Evolutionary conservation across 2,329 filamentous ascomycete genomes (phyloP).

Genomic region (Colletotrichum sp.): DNA sequence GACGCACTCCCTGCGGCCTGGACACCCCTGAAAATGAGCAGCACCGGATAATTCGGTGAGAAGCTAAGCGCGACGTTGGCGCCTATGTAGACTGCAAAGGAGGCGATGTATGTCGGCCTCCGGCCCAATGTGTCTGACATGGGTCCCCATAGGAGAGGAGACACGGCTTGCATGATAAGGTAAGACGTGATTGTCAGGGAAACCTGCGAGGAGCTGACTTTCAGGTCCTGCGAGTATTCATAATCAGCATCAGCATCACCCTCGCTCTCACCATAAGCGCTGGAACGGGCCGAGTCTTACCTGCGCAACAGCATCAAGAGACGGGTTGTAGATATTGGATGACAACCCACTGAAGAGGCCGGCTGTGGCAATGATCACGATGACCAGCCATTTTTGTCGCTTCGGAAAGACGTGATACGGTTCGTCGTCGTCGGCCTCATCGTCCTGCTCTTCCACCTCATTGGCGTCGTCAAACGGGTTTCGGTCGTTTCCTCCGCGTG

Average conservation of each 20-base stretch:
- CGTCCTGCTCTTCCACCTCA: background rate
- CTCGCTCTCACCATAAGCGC: background rate
- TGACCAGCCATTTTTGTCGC: conserved; percentile 47
- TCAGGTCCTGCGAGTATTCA: conserved; percentile 26
- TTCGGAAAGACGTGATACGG: conserved; percentile 40
- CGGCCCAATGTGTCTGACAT: conserved; percentile 52
- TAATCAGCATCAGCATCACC: background rate
- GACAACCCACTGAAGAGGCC: conserved; percentile 58
- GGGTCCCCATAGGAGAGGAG: conserved; percentile 52
- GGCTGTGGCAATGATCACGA: conserved; percentile 53
- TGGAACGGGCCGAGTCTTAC: conserved; percentile 19
- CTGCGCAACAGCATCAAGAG: conserved; percentile 41
- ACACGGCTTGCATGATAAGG: conserved; percentile 54
- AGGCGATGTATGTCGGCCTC: conserved; percentile 47
- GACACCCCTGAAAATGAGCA: conserved; percentile 50
- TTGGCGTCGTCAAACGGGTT: conserved; percentile 9
- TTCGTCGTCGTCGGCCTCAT: background rate
- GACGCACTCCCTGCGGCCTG: conserved; percentile 54
- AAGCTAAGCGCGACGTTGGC: conserved; percentile 52
- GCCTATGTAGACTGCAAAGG: conserved; percentile 50
- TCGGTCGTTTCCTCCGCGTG: background rate
- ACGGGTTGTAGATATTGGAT: conserved; percentile 56
- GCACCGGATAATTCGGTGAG: conserved; percentile 42
- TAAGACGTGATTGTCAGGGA: conserved; percentile 51
- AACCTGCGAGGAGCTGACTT: conserved; percentile 32